Evolutionary conservation across 163 green algal species (phyloP), one percentile per base, ranked within the genome.

Genomic region (Coccomyxa subellipsoidea): DNA sequence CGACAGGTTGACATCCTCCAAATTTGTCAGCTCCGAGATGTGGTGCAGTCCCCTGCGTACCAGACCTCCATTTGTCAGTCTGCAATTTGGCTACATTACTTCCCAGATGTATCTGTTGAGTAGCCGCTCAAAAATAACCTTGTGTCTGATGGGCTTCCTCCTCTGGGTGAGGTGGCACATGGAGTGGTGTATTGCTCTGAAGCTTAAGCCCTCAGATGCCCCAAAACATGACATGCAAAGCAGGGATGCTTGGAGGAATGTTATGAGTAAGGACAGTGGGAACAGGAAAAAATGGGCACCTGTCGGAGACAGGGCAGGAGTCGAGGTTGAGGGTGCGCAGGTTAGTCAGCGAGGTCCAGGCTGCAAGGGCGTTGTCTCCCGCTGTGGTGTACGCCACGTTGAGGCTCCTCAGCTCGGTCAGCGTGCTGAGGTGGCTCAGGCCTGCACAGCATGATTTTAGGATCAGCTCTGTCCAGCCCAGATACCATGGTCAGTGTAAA

Each of bases 1-100:
- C 32, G 78, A 84, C 69, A 93, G 82, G 83, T 93, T 84, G 32
- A 94, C 83, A 7, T 78, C 7, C 54, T 88, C 72, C 54, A 95
- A 66, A 10, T 73, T 38, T 27, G 38, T 84, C n/a, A 88, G 54
- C 18, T 9, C 27, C 21, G 35, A 54, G 10, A 84, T 70, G 8
- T 39, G 54, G 34, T 8, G 38, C 54, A 81, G 47, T 29, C 76
- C 81, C 34, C 83, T 84, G 80, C 82, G 38, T 10, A 47, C 34
- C 32, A 69, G 40, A 6, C 21, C n/a, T n/a, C n/a, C n/a, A n/a
- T n/a, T n/a, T n/a, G n/a, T n/a, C n/a, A n/a, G n/a, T n/a, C n/a
- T n/a, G n/a, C n/a, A n/a, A n/a, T n/a, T n/a, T n/a, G n/a, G n/a
- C n/a, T n/a, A n/a, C n/a, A n/a, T n/a, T n/a, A n/a, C n/a, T n/a